Evolutionary conservation across 2,329 filamentous ascomycete species (phyloP).

Genomic region (Microsporum canis): DNA sequence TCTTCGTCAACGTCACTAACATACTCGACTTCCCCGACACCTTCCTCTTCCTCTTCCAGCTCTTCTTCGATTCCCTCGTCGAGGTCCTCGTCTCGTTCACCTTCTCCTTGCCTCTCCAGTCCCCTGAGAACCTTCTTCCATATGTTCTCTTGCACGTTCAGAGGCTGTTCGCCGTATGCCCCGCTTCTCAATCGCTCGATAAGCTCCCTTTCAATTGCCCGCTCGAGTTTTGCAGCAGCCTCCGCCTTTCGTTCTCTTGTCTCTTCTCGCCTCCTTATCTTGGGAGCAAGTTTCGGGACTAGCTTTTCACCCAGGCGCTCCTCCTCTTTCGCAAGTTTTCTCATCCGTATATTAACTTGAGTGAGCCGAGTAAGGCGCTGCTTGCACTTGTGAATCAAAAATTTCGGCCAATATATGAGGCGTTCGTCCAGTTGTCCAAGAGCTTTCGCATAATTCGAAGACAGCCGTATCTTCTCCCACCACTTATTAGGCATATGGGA

Average conservation of each 20-base stretch:
- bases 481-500: constrained; percentile 78
- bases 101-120: constrained; percentile 78
- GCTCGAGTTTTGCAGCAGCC: constrained; percentile 83
- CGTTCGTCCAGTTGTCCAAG: constrained; percentile 76
- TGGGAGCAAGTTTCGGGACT: constrained; percentile 81
- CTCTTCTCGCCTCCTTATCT: constrained; percentile 66
- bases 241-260: constrained; percentile 67
- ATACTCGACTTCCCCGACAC: constrained; percentile 74
- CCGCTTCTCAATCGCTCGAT: constrained; percentile 84
- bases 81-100: constrained; percentile 70
- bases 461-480: constrained; percentile 88
- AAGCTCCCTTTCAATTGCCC: constrained; percentile 88
- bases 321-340: constrained; percentile 75
- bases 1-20: constrained; percentile 77
- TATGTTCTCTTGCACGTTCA: constrained; percentile 88
- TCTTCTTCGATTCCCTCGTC: constrained; percentile 75
- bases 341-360: constrained; percentile 71
- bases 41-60: constrained; percentile 58
- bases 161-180: constrained; percentile 83
- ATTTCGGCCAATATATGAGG: constrained; percentile 90
- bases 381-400: constrained; percentile 88
- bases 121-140: constrained; percentile 96
- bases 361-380: constrained; percentile 85
- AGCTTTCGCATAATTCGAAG: constrained; percentile 80
- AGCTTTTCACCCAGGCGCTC: constrained; percentile 78